Percentiles rank a stretch among this genome's conserved stretches.
Conservation (phyloP, 108 stramenopile genomes). For the Conticribra weissflogii region DNA sequence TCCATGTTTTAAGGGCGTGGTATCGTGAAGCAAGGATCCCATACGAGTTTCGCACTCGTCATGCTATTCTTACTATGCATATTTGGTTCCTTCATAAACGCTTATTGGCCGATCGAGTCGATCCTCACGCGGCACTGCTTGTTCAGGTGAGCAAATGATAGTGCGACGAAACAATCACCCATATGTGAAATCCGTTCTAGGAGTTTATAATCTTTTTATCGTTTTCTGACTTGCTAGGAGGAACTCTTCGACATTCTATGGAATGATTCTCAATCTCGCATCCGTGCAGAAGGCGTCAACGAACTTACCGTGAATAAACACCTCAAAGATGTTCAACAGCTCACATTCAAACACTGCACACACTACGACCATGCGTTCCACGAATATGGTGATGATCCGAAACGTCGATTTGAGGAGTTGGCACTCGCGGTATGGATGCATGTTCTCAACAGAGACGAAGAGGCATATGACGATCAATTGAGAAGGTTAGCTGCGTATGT, state of each 20-base stretch:
- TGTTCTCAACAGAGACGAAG: constrained; percentile 52
- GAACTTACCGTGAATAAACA: constrained; percentile 87
- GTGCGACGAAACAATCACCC: not conserved
- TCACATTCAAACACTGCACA: constrained; percentile 76
- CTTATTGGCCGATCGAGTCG: constrained; percentile 58
- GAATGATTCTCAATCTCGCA: constrained; percentile 81
- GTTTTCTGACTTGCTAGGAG: constrained; percentile 73
- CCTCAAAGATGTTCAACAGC: constrained; percentile 87
- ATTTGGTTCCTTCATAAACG: constrained; percentile 92
- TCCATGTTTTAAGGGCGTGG: constrained; percentile 59
- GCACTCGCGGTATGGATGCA: constrained; percentile 57
- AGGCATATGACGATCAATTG: constrained; percentile 63
- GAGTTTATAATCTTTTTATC: too few species aligned
- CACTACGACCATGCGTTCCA: constrained; percentile 87
- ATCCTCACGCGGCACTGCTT: constrained; percentile 54
- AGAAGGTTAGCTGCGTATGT: constrained; percentile 81
- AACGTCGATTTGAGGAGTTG: constrained; percentile 67
- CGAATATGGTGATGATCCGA: constrained; percentile 65
- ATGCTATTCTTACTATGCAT: constrained; percentile 87
- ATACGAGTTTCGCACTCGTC: constrained; percentile 83
- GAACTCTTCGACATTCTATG: constrained; percentile 92
- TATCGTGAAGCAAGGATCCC: constrained; percentile 73
- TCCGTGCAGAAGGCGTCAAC: constrained; percentile 79
- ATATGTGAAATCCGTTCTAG: too few species aligned
- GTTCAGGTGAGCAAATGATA: constrained; percentile 33